Evolutionary conservation across 306 rosid species (phyloP), one percentile per base, ranked within the genome.

Genomic region (Quercus glauca): DNA sequence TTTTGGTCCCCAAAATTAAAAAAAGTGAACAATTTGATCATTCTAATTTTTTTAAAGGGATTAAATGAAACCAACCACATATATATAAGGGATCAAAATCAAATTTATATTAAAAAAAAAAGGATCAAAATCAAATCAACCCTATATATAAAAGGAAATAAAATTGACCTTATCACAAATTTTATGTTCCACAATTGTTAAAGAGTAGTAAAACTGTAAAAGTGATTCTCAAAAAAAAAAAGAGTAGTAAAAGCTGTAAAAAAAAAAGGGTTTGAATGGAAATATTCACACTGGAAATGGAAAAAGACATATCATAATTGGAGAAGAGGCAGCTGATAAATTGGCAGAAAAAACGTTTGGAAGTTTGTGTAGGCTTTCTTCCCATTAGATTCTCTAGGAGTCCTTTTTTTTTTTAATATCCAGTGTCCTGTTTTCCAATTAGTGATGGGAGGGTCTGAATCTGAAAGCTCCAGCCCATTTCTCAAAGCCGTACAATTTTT

Each of bases 351-450:
- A 77, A 57, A 70, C 21, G 76, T 63, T 55, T 23, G 77, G 72
- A 17, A 20, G 74, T 56, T 52, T 25, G 57, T 21, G 78, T 76
- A 80, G 88, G 88, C 74, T 88, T 73, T 79, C 57, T 85, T 77
- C 78, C 76, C 73, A 71, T 77, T 81, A 83, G 92, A 89, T 86
- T 86, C 92, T 87, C 33, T 77, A 52, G 79, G 63, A 83, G 80
- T 73, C 76, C 85, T 64, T 58, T 76, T 52, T 82, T 37, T 41
- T 8, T 37, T 37, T 82, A 56, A 75, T 41, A 41, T 41, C 45
- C 75, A 29, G 84, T 28, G 81, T 70, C 61, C 71, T 77, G 76
- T 59, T 45, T 56, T 8, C 45, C 64, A 69, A 80, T 84, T 72
- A 64, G 72, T 61, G 80, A 74, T 31, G 69, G 80, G n/a, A 45